phyloP scores from a whole-genome alignment of 2,329 filamentous ascomycete genomes.

The Colletotrichum tamarilloi region DNA sequence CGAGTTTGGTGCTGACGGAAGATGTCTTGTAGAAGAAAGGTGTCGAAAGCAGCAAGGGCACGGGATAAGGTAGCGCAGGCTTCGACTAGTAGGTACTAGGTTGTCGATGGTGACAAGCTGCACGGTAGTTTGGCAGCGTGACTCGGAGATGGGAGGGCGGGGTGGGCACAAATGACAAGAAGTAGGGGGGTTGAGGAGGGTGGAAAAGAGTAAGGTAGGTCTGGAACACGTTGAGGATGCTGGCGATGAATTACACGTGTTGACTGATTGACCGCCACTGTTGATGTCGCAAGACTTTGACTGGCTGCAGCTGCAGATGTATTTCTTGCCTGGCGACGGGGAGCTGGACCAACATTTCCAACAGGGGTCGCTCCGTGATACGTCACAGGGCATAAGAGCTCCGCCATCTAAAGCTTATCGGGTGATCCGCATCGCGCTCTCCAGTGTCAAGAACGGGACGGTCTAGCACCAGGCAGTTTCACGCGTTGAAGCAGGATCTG shows the following conservation, averaged over 20 bases:
- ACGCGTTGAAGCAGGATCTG: not conserved
- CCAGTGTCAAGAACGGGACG: not conserved
- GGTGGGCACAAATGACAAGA: slow-evolving; percentile 4
- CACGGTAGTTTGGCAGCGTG: slow-evolving; percentile 2
- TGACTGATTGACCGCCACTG: slow-evolving; percentile 17
- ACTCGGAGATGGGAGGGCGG: not conserved
- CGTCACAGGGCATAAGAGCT: slow-evolving; percentile 19
- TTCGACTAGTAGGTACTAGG: not conserved
- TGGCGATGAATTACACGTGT: slow-evolving; percentile 23
- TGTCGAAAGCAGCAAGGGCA: too few species aligned
- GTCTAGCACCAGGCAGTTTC: not conserved
- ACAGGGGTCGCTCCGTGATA: slow-evolving; percentile 15
- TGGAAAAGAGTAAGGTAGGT: not conserved
- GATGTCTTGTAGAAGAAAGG: too few species aligned
- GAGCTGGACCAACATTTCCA: slow-evolving; percentile 15
- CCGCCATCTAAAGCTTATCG: slow-evolving; percentile 16
- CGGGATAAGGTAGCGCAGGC: not conserved
- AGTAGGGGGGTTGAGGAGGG: not conserved
- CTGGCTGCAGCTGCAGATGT: not conserved
- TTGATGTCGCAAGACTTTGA: not conserved
- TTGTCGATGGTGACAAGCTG: not conserved
- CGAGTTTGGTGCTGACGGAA: not conserved
- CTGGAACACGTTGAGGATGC: slow-evolving; percentile 17
- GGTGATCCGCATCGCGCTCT: not conserved
- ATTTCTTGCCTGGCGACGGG: not conserved